phyloP scores from a whole-genome alignment of 805 yeast species.

The Kodamaea neixiangensis region DNA sequence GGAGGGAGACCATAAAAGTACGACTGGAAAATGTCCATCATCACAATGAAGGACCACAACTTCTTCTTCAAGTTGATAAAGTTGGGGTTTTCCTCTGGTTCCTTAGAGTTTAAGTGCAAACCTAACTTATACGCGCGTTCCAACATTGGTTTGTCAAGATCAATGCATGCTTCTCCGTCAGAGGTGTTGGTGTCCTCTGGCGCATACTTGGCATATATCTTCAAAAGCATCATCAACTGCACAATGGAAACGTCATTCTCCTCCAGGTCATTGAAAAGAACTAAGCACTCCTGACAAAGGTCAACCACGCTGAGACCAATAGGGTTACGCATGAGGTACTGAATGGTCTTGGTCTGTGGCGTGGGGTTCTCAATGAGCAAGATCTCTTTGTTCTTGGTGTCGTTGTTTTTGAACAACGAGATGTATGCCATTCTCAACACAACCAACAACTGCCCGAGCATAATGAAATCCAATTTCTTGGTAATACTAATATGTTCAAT shows the following conservation, averaged over 20 bases:
- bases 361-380: slow-evolving; percentile 16
- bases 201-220: slow-evolving; percentile 17
- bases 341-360: slow-evolving; percentile 18
- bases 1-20: slow-evolving; percentile 10
- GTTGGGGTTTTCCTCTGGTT: slow-evolving; percentile 14
- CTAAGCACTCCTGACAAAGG: slow-evolving; percentile 18
- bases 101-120: slow-evolving; percentile 21
- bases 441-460: slow-evolving; percentile 33
- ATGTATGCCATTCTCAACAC: slow-evolving; percentile 36
- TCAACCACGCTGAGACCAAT: slow-evolving; percentile 19
- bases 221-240: slow-evolving; percentile 21
- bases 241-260: slow-evolving; percentile 17
- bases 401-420: slow-evolving; percentile 27
- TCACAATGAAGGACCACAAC: slow-evolving; percentile 12
- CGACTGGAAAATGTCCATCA: slow-evolving; percentile 12
- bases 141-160: slow-evolving; percentile 10
- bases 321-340: slow-evolving; percentile 21
- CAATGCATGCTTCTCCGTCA: slow-evolving; percentile 5
- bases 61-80: slow-evolving; percentile 10
- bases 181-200: slow-evolving; percentile 14
- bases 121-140: slow-evolving; percentile 22
- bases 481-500: slow-evolving; percentile 28
- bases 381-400: slow-evolving; percentile 8
- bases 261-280: neutral
- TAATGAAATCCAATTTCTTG: slow-evolving; percentile 31